Conservation (phyloP, 2,329 filamentous ascomycete genomes). For the Phaeosphaeria sp. region DNA sequence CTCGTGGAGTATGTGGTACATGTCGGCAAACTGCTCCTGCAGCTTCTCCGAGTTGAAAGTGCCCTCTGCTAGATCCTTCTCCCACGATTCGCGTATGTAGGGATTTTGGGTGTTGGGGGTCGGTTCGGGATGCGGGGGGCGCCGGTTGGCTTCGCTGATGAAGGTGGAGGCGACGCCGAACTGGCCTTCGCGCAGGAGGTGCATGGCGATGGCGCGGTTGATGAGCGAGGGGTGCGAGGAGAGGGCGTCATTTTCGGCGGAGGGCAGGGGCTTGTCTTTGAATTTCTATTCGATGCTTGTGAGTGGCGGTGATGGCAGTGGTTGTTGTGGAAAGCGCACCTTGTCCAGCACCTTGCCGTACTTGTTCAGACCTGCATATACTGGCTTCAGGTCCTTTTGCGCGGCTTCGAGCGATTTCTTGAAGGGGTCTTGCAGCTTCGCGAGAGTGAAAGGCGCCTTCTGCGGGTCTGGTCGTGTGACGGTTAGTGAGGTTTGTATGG, state of each 20-base stretch:
- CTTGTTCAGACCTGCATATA: conserved; percentile 80
- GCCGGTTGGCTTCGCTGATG: conserved; percentile 70
- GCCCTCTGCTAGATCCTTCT: conserved; percentile 59
- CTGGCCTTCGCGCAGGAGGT: conserved; percentile 91
- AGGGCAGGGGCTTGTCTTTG: conserved; percentile 70
- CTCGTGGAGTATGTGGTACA: conserved; percentile 88
- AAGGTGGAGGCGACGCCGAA: conserved; percentile 89
- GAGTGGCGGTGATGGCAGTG: conserved; percentile 5
- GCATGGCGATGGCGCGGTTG: conserved; percentile 95
- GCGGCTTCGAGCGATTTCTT: conserved; percentile 82
- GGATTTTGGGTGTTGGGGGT: conserved; percentile 45
- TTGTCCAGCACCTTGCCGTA: conserved; percentile 87
- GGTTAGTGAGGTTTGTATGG: conserved; percentile 16
- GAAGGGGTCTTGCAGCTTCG: conserved; percentile 84
- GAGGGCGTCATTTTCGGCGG: conserved; percentile 81
- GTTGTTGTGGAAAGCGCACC: conserved; percentile 53
- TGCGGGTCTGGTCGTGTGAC: conserved; percentile 64
- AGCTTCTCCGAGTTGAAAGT: conserved; percentile 70
- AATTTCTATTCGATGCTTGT: conserved; percentile 59
- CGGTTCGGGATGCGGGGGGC: conserved; percentile 51
- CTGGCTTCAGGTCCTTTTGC: conserved; percentile 80
- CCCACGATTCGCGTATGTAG: conserved; percentile 42
- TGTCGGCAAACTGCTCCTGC: conserved; percentile 81
- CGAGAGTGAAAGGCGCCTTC: conserved; percentile 75
- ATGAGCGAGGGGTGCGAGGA: conserved; percentile 77